Base-by-base conservation (phyloP, 805 yeast species). In the Wickerhamomyces alni region DNA sequence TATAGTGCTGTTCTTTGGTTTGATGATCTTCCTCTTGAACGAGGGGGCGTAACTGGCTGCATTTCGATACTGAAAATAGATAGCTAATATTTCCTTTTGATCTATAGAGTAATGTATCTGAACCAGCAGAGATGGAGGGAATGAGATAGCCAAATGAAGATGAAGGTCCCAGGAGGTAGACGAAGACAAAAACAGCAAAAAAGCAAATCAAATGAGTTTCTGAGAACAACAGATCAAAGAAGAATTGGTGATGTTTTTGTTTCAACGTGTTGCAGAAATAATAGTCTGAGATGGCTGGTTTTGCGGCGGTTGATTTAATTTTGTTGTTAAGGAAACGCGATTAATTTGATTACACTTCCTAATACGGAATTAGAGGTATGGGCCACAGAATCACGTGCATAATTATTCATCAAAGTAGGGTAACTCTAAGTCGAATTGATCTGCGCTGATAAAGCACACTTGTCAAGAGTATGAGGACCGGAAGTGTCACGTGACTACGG, bases 31-130 rank as follows among this genome's bases (percentile, higher is more conserved):
- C 43, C 11, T 11, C 46, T 25, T 5, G 42, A 33, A 8, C 50
- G 51, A 12, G 55, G 55, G 13, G 55, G 57, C 0, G 57, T 51
- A 16, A 40, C 40, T 27, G 54, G 57, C 8, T 47, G 48, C 55
- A 51, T 51, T 26, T 26, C 15, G 13, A 8, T 16, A 16, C 13
- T 29, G 31, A 5, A 13, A 11, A 11, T 5, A 11, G 8, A 11
- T 26, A 10, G 26, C 8, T 8, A 26, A 9, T 13, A 26, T 10
- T 6, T 26, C 28, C 13, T 6, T 26, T 10, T 26, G 28, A 26
- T 26, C 28, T 26, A 13, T 5, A 10, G 28, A 8, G 26, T 11
- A 24, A 26, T 26, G 28, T 26, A 9, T 26, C 35, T 32, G 35
- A 22, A 22, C 35, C 35, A 32, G 35, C 35, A 32, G 35, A 22